Evolutionary conservation across 2,329 filamentous ascomycete species (phyloP), one percentile per base, ranked within the genome.

Genomic region (Hypocrella siamensis): DNA sequence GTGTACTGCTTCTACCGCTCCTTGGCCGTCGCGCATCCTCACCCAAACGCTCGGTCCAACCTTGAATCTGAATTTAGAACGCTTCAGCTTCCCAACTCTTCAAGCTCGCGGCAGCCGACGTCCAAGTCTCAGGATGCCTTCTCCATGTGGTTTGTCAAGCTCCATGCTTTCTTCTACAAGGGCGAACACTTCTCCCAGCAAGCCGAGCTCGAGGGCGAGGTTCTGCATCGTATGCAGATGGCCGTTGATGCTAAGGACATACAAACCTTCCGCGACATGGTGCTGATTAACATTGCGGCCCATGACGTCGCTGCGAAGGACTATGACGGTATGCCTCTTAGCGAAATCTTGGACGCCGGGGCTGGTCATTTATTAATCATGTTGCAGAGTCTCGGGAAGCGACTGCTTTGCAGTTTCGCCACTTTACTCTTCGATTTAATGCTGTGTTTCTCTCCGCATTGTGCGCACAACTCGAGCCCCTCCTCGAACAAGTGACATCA

Each of bases 1-100:
- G 78, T 92, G 19, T 96, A 94, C 53, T 76, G 93, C 52, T 72
- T 96, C 26, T 90, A 93, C 49, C 77, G 86, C 39, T 78, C 86
- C 12, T 67, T 90, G 42, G 75, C 76, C 7, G 76, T 83, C 19
- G 65, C 75, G 32, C 64, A 76, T 26, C 83, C 85, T 4, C 77
- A 90, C 46, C 77, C 79, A 0, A 69, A 77, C 28, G 85, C 84
- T 3, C 64, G 68, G 35, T 59, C 63, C 14, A 96, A 96, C 46
- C 63, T 98, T 30, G 77, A 82, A 45, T 64, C 76, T 33, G 82
- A 90, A 49, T 86, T 93, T 49, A 69, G 63, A 40, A 54, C 63
- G 10, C 54, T 70, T n/a, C 51, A 59, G 27, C 56, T 55, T 34
- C 47, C 56, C 48, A 36, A 47, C 41, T 38, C 48, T 40, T 35